Percentiles rank a stretch among this genome's conserved stretches.
Evolutionary conservation across 352 stramenopile species (phyloP).

Genomic region (Globisporangium heterothallicum): DNA sequence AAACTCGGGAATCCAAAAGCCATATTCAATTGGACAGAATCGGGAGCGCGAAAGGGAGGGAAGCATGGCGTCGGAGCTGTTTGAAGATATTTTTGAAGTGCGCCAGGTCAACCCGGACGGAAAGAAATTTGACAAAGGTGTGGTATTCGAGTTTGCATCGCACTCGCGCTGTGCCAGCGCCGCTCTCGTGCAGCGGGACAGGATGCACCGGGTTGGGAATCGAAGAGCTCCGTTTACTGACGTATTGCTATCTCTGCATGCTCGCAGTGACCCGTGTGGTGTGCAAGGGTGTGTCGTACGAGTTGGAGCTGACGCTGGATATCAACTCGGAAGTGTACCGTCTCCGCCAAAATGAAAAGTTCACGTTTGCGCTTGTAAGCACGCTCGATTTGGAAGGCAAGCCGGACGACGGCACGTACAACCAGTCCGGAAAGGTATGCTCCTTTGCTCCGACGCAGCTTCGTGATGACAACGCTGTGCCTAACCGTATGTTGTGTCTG

Average conservation of each 20-base stretch:
- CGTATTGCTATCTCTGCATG: not conserved
- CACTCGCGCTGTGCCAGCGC: too few species aligned
- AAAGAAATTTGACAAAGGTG: conserved; percentile 96
- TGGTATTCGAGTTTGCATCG: conserved; percentile 3
- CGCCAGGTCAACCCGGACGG: conserved; percentile 95
- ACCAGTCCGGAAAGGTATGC: conserved; percentile 85
- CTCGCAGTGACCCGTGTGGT: conserved; percentile 93
- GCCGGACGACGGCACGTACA: conserved; percentile 93
- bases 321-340: conserved; percentile 98
- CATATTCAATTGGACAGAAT: conserved; percentile 7
- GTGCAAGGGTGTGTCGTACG: conserved; percentile 96
- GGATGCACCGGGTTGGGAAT: too few species aligned
- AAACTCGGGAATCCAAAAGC: not conserved
- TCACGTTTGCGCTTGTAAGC: conserved; percentile 94
- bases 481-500: not conserved
- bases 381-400: conserved; percentile 96
- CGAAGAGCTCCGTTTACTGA: conserved; percentile 4
- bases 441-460: too few species aligned
- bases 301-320: conserved; percentile 96
- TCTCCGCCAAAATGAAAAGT: conserved; percentile 94
- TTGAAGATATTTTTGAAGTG: conserved; percentile 99
- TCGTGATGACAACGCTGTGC: conserved; percentile 7
- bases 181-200: too few species aligned
- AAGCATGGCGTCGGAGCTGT: conserved; percentile 88
- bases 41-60: conserved; percentile 4